Percentiles rank a stretch among this genome's conserved stretches.
phyloP scores from a whole-genome alignment of 257 asterid genomes.

The Capsicum baccatum region DNA sequence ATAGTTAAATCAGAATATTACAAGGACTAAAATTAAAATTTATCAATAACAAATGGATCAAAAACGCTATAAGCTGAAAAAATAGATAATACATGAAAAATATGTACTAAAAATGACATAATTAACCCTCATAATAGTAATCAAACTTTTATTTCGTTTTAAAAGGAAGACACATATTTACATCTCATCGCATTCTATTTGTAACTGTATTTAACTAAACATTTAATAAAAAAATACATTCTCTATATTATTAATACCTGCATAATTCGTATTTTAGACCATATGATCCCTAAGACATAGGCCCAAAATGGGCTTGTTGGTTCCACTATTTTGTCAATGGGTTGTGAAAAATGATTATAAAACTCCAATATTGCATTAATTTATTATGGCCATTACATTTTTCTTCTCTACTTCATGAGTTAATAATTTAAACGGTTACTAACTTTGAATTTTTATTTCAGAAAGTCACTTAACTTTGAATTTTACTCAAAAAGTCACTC shows the following conservation, averaged over 20 bases:
- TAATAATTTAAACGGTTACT: too few species aligned
- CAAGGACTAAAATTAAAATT: too few species aligned
- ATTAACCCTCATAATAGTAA: background rate
- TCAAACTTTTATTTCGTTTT: background rate
- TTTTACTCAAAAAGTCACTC: too few species aligned
- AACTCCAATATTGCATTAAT: slow-evolving; percentile 11
- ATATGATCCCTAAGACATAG: background rate
- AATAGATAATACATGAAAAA: background rate
- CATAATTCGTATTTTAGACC: background rate
- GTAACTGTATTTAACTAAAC: background rate
- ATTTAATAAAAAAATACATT: background rate
- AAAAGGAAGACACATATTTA: background rate
- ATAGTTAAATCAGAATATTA: too few species aligned
- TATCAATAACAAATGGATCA: too few species aligned
- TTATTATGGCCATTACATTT: background rate
- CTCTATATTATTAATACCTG: background rate
- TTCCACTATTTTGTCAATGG: background rate
- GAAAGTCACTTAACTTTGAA: too few species aligned
- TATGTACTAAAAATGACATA: background rate
- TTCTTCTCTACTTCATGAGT: too few species aligned
- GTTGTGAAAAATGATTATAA: background rate
- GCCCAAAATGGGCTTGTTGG: slow-evolving; percentile 2
- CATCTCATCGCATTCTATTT: background rate
- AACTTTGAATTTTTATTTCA: too few species aligned
- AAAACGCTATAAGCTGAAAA: too few species aligned